These are phyloP conservation scores for Ceratobasidium sp. DNA, from an alignment of 1,284 basidiomycete genomes.

Conservation along the genomic window DNA sequence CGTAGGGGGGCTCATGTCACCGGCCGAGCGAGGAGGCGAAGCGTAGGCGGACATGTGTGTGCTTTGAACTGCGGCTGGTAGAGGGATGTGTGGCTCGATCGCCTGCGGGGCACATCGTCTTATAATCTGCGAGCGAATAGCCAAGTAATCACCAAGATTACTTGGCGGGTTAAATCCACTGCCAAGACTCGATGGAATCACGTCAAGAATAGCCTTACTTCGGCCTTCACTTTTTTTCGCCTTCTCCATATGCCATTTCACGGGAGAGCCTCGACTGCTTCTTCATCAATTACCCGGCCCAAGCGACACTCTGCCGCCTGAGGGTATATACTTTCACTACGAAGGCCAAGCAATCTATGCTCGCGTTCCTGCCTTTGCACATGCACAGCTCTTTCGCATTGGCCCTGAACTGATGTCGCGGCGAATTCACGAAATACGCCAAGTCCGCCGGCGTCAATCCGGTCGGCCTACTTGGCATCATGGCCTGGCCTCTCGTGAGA, in stretches of 20 bases:
- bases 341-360: background rate
- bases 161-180: background rate
- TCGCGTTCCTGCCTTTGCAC: background rate
- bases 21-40: slow-evolving; percentile 43
- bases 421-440: background rate
- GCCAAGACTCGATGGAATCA: background rate
- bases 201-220: background rate
- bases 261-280: too few species aligned
- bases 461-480: slow-evolving; percentile 4
- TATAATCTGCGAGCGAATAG: background rate
- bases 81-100: background rate
- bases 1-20: slow-evolving; percentile 41
- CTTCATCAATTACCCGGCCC: background rate
- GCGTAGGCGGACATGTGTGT: slow-evolving; percentile 22
- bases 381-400: background rate
- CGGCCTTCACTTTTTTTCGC: background rate
- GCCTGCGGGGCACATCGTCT: background rate
- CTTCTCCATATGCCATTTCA: background rate
- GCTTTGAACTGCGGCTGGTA: background rate
- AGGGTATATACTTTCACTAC: background rate
- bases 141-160: too few species aligned
- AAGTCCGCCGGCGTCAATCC: background rate
- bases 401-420: background rate
- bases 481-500: slow-evolving; percentile 2
- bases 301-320: background rate